These are phyloP conservation scores for Diplocarpon rosae DNA, from an alignment of 2,329 filamentous ascomycete species.

Conservation along the genomic window DNA sequence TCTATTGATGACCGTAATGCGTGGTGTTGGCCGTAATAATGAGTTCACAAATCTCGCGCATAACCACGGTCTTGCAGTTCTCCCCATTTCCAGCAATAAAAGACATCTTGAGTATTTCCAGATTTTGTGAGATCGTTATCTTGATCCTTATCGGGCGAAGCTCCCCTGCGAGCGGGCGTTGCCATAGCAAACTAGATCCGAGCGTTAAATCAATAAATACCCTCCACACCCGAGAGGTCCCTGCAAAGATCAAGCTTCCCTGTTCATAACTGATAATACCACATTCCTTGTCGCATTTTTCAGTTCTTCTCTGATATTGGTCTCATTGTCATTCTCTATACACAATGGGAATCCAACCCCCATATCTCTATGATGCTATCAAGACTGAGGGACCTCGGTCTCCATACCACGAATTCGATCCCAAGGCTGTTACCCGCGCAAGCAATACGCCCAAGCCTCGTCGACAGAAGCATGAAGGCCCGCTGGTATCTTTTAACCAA, in stretches of 20 bases:
- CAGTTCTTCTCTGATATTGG: no score
- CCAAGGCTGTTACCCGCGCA: conserved; percentile 72
- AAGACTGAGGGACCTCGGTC: conserved; percentile 38
- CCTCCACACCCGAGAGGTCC: conserved; percentile 1
- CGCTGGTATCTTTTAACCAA: conserved; percentile 69
- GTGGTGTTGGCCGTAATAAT: conserved; percentile 2
- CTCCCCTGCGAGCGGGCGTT: conserved; percentile 18
- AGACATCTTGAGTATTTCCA: conserved; percentile 9
- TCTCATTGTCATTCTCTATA: conserved; percentile 12
- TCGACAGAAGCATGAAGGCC: conserved; percentile 59
- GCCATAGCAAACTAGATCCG: conserved; percentile 24
- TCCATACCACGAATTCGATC: conserved; percentile 60
- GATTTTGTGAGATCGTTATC: not conserved
- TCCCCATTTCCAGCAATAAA: conserved; percentile 16
- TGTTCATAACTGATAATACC: conserved; percentile 14
- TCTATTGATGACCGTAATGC: not conserved
- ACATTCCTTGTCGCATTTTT: conserved; percentile 16
- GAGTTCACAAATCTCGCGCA: conserved; percentile 20
- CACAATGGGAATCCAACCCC: conserved; percentile 45
- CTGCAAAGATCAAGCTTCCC: conserved; percentile 9
- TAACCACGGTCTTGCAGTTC: conserved; percentile 18
- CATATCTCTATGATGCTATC: conserved; percentile 59
- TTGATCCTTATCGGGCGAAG: conserved; percentile 12
- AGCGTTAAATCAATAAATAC: not conserved
- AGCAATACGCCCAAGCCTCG: conserved; percentile 46